These are phyloP conservation scores for Pneumocystis carinii DNA, from an alignment of 1,139 yeast genomes.

Conservation along the genomic window DNA sequence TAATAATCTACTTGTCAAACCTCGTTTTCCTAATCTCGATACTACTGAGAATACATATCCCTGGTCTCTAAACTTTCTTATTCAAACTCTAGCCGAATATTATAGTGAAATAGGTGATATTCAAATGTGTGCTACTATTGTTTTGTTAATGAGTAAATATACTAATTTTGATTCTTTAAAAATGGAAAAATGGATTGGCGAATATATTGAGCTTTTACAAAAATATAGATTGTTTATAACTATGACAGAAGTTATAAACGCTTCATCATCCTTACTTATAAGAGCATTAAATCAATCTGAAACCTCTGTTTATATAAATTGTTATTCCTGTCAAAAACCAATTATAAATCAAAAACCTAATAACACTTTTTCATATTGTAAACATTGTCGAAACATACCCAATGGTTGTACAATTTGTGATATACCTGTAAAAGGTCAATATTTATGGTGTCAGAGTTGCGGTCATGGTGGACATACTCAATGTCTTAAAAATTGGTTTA, in stretches of 20 bases:
- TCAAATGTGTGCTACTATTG: conserved; percentile 44
- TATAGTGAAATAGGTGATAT: conserved; percentile 52
- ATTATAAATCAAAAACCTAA: conserved; percentile 45
- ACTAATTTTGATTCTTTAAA: conserved; percentile 14
- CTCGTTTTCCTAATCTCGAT: too few species aligned
- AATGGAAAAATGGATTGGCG: conserved; percentile 41
- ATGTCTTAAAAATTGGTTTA: conserved; percentile 68
- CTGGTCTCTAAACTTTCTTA: not conserved
- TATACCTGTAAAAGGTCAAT: conserved; percentile 60
- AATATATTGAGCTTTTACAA: conserved; percentile 44
- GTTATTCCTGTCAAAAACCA: conserved; percentile 52
- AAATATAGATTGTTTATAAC: conserved; percentile 39
- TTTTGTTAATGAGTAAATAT: conserved; percentile 39
- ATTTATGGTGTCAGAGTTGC: conserved; percentile 54
- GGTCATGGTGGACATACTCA: conserved; percentile 82
- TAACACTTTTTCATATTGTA: conserved; percentile 70
- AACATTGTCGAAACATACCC: conserved; percentile 43
- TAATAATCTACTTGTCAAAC: not conserved
- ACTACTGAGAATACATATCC: not conserved
- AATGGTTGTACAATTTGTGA: conserved; percentile 69
- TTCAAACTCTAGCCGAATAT: conserved; percentile 28
- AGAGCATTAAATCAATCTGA: conserved; percentile 37
- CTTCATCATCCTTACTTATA: conserved; percentile 31
- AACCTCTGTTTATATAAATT: conserved; percentile 47
- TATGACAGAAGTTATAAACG: conserved; percentile 44